phyloP scores from a whole-genome alignment of 306 rosid species.

The Pterocarpus macrocarpus region DNA sequence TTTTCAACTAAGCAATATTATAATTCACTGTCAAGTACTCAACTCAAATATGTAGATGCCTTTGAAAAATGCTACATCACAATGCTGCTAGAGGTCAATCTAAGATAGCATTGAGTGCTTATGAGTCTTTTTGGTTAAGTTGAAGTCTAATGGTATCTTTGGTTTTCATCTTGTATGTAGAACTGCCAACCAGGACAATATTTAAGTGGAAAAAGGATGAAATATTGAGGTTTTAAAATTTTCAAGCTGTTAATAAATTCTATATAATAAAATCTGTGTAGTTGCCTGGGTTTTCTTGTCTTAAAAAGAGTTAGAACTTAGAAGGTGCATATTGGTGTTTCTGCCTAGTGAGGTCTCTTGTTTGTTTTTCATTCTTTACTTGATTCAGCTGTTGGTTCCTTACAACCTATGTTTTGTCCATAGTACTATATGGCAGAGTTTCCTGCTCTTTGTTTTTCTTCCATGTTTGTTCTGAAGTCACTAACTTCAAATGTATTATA shows the following conservation, averaged over 20 bases:
- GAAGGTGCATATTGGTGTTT: conserved; percentile 12
- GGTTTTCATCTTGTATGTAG: conserved; percentile 21
- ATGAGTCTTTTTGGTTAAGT: not conserved
- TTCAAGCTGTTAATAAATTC: not conserved
- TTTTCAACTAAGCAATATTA: not conserved
- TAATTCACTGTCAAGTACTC: not conserved
- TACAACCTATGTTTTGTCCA: conserved; percentile 6
- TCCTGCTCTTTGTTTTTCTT: not conserved
- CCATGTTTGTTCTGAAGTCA: conserved; percentile 23
- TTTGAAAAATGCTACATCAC: not conserved
- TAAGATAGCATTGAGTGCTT: conserved; percentile 20
- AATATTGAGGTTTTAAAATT: not conserved
- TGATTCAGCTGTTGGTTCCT: conserved; percentile 18
- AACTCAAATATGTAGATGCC: not conserved
- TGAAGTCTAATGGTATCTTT: conserved; percentile 19
- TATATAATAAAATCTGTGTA: not conserved
- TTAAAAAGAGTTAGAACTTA: not conserved
- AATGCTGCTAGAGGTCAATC: conserved; percentile 5
- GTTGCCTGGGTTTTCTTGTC: conserved; percentile 24
- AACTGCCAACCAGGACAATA: not conserved
- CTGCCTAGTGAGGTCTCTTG: not conserved
- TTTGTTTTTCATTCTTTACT: conserved; percentile 4
- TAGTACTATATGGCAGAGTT: not conserved
- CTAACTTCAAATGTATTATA: conserved; percentile 19
- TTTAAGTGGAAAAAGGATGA: conserved; percentile 18